A percentile compares a stretch with the other conserved stretches of the same genome.
Evolutionary conservation across 2,329 filamentous ascomycete genomes (phyloP).

Genomic region (Coleophoma crateriformis): DNA sequence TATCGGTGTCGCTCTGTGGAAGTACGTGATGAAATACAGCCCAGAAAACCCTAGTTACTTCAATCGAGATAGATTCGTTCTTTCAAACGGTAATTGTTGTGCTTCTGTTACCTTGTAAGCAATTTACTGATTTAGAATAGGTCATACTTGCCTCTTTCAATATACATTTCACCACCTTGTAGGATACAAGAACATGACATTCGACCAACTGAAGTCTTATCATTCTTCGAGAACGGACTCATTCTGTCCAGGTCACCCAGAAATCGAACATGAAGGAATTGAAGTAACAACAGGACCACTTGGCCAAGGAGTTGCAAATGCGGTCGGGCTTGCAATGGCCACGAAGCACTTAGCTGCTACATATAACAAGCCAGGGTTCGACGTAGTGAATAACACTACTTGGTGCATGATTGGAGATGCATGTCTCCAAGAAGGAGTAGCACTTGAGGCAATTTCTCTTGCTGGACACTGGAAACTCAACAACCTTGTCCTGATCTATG

Average conservation of each 20-base stretch:
- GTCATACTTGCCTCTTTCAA: constrained; percentile 39
- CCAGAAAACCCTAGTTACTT: constrained; percentile 33
- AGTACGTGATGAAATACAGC: constrained; percentile 35
- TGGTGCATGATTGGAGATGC: constrained; percentile 46
- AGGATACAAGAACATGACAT: constrained; percentile 39
- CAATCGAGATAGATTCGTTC: constrained; percentile 37
- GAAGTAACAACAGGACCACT: constrained; percentile 47
- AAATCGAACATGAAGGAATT: constrained; percentile 43
- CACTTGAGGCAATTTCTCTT: constrained; percentile 40
- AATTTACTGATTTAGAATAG: constrained; percentile 12
- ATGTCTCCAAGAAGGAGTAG: constrained; percentile 44
- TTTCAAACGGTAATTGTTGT: constrained; percentile 32
- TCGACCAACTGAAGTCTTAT: constrained; percentile 41
- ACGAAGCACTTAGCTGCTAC: constrained; percentile 39
- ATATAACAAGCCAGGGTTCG: constrained; percentile 37
- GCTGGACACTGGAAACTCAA: constrained; percentile 41
- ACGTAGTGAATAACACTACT: constrained; percentile 37
- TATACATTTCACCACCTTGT: constrained; percentile 38
- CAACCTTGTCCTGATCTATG: constrained; percentile 44
- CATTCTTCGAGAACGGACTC: constrained; percentile 33
- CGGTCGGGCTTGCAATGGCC: constrained; percentile 44
- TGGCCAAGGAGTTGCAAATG: constrained; percentile 45
- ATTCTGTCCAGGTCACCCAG: constrained; percentile 39
- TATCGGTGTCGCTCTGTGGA: constrained; percentile 35
- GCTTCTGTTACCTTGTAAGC: background rate